Evolutionary conservation across 1,284 basidiomycete genomes (phyloP).

Genomic region (Hypsizygus ulmarius): DNA sequence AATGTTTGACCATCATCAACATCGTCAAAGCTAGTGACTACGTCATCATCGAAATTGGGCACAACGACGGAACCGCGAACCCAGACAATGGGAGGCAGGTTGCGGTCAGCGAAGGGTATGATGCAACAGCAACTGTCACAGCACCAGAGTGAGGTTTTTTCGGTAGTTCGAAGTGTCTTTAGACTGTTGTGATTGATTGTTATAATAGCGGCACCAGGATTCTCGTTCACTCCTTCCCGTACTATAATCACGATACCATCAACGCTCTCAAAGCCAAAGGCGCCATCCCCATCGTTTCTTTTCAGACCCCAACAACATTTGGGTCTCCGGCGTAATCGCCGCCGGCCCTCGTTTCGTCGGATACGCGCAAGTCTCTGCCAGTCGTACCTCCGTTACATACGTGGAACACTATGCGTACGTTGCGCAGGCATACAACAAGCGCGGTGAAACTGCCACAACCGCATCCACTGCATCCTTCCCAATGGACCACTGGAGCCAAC

Average conservation of each 20-base stretch:
- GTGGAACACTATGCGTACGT: constrained; percentile 47
- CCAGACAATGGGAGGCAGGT: constrained; percentile 39
- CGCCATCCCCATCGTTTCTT: constrained; percentile 44
- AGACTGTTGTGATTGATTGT: background rate
- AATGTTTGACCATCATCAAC: constrained; percentile 40
- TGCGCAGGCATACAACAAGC: constrained; percentile 38
- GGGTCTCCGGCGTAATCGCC: constrained; percentile 34
- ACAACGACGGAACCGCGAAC: constrained; percentile 39
- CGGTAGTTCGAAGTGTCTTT: background rate
- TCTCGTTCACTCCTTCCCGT: constrained; percentile 40
- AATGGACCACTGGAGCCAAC: constrained; percentile 43
- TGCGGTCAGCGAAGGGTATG: constrained; percentile 36
- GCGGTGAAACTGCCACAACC: constrained; percentile 40
- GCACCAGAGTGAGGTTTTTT: constrained; percentile 28
- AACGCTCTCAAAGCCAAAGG: constrained; percentile 44
- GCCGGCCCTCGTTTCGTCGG: constrained; percentile 42
- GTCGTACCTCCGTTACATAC: constrained; percentile 38
- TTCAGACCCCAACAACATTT: constrained; percentile 50
- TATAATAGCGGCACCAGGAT: constrained; percentile 29
- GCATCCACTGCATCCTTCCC: constrained; percentile 44
- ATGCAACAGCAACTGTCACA: constrained; percentile 34
- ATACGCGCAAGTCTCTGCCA: constrained; percentile 42
- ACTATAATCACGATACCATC: constrained; percentile 43
- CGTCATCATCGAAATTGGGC: constrained; percentile 44
- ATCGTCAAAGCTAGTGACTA: constrained; percentile 38